A percentile compares a stretch with the other conserved stretches of the same genome.
Evolutionary conservation across 805 yeast genomes (phyloP).

Genomic region (Zygosaccharomyces kombuchaensis): DNA sequence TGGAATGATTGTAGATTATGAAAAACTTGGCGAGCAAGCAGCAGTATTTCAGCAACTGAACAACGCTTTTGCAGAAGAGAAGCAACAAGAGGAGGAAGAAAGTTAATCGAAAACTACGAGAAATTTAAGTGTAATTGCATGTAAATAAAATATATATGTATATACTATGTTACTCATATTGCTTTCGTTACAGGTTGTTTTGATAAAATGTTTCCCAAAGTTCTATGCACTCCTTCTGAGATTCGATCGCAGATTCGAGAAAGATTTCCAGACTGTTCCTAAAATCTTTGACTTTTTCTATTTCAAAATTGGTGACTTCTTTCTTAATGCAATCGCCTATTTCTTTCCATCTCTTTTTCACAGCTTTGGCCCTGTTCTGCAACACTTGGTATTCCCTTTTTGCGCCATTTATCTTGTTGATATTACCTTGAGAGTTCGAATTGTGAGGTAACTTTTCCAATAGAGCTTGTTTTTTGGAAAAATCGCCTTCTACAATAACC

Average conservation of each 20-base stretch:
- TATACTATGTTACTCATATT: not conserved
- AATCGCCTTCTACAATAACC: conserved; percentile 47
- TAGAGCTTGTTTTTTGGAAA: conserved; percentile 42
- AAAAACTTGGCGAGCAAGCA: conserved; percentile 41
- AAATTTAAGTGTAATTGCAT: conserved; percentile 7
- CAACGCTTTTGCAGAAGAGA: conserved; percentile 32
- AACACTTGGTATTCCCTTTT: conserved; percentile 56
- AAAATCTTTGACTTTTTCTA: conserved; percentile 75
- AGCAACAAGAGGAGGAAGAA: conserved; percentile 29
- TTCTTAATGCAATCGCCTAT: conserved; percentile 61
- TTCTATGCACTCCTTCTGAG: conserved; percentile 87
- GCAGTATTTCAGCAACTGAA: conserved; percentile 28
- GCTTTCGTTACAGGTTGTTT: conserved; percentile 29
- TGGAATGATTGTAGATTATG: conserved; percentile 50
- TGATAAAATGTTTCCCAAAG: conserved; percentile 87
- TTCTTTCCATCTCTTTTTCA: conserved; percentile 56
- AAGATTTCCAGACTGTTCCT: conserved; percentile 85
- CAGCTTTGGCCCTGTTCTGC: conserved; percentile 49
- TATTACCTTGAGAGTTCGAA: conserved; percentile 43
- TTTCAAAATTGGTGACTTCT: conserved; percentile 66
- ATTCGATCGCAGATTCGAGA: conserved; percentile 84
- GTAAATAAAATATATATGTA: conserved; percentile 3
- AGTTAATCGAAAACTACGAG: conserved; percentile 16
- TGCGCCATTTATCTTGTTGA: conserved; percentile 56
- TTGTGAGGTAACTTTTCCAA: conserved; percentile 44